Conservation (phyloP, 2,329 filamentous ascomycete species). For the Coniochaeta pulveracea region DNA sequence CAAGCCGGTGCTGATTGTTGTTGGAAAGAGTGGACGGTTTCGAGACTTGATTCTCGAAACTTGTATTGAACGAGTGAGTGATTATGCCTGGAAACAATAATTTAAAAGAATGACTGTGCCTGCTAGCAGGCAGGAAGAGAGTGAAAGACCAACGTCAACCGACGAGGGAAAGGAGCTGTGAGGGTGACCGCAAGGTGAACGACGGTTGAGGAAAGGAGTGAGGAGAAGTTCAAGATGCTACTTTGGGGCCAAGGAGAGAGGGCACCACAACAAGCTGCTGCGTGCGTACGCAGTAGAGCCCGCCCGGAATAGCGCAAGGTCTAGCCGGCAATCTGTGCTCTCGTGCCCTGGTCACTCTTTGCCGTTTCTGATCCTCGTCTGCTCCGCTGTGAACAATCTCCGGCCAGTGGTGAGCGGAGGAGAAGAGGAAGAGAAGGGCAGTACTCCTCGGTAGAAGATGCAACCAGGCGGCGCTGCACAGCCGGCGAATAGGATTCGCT, state of each 20-base stretch:
- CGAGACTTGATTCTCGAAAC: no score
- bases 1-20: no score
- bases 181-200: conserved; percentile 3
- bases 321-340: neutral
- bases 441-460: neutral
- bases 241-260: no score
- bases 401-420: neutral
- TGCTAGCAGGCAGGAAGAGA: conserved; percentile 35
- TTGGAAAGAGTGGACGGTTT: conserved; percentile 1
- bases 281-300: no score
- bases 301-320: no score
- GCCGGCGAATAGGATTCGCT: conserved; percentile 16
- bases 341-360: neutral
- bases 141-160: conserved; percentile 8
- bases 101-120: conserved; percentile 45
- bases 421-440: conserved; percentile 6
- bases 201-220: neutral
- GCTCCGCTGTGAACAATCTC: conserved; percentile 2
- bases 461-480: conserved; percentile 1
- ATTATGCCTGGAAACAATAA: no score
- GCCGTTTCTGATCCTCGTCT: neutral
- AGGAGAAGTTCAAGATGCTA: no score
- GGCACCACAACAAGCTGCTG: no score
- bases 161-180: conserved; percentile 4
- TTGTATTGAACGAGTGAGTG: no score